These are phyloP conservation scores for Aspergillus taichungensis DNA, from an alignment of 495 filamentous ascomycete species.

Conservation along the genomic window DNA sequence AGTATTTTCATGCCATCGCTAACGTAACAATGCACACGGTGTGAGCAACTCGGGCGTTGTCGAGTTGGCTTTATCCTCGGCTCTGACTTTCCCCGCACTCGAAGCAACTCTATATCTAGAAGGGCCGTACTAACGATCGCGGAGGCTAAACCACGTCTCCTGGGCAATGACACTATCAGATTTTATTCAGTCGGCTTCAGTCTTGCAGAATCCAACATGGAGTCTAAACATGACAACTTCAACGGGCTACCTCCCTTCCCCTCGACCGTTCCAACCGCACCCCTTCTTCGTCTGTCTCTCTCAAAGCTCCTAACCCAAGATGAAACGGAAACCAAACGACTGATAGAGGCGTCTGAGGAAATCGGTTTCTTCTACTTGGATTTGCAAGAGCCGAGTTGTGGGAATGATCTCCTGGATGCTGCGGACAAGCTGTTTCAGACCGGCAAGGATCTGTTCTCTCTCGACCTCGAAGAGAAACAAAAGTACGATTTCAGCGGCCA, in stretches of 20 bases:
- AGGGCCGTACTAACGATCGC: no score
- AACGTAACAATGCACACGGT: no score
- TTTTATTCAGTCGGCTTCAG: no score
- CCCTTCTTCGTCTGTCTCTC: slow-evolving; percentile 46
- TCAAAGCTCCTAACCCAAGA: slow-evolving; percentile 36
- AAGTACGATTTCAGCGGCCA: slow-evolving; percentile 40
- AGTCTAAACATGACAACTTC: slow-evolving; percentile 9
- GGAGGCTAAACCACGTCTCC: no score
- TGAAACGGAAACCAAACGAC: slow-evolving; percentile 29
- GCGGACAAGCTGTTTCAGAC: slow-evolving; percentile 39
- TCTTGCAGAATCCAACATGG: neutral
- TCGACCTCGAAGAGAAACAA: slow-evolving; percentile 44
- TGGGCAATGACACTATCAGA: no score
- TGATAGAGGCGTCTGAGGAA: slow-evolving; percentile 41
- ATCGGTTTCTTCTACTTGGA: slow-evolving; percentile 60
- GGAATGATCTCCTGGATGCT: slow-evolving; percentile 32
- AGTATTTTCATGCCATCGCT: no score
- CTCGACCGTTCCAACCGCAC: slow-evolving; percentile 41
- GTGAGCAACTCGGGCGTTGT: no score
- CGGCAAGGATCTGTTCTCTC: slow-evolving; percentile 37
- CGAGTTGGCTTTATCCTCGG: no score
- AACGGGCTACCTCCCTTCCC: slow-evolving; percentile 43
- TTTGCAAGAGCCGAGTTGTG: slow-evolving; percentile 30
- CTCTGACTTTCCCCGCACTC: no score
- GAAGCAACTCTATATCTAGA: no score